Conservation (phyloP, 2,329 filamentous ascomycete species). For the Diaporthe citrichinensis region DNA sequence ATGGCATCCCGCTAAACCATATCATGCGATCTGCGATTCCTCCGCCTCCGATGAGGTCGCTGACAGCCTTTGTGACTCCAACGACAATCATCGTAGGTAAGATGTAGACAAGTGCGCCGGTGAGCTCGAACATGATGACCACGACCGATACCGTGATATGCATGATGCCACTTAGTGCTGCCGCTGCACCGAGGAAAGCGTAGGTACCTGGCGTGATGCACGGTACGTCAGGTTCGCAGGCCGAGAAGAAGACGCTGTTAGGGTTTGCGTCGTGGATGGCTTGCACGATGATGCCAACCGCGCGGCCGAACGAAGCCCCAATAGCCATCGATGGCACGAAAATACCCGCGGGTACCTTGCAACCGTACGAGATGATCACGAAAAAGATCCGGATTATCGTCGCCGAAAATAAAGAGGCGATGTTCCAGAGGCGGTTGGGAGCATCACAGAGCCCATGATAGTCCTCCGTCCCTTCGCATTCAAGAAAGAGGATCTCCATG, state of each 20-base stretch:
- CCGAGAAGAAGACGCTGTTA: conserved; percentile 84
- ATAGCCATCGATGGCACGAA: conserved; percentile 99
- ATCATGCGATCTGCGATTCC: conserved; percentile 99
- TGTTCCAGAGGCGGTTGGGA: conserved; percentile 81
- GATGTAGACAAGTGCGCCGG: conserved; percentile 96
- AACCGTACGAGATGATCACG: conserved; percentile 96
- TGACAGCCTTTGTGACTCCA: conserved; percentile 93
- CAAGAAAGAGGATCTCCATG: conserved; percentile 97
- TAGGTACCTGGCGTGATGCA: conserved; percentile 99
- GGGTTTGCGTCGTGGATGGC: conserved; percentile 89
- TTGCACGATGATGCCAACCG: conserved; percentile 95
- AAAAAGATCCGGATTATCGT: conserved; percentile 86
- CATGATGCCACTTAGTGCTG: conserved; percentile 96
- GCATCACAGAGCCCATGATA: conserved; percentile 91
- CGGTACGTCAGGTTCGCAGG: conserved; percentile 90
- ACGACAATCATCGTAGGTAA: conserved; percentile 99
- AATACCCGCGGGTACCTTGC: conserved; percentile 97
- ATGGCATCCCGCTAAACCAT: conserved; percentile 97
- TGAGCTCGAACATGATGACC: conserved; percentile 99
- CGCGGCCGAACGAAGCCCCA: conserved; percentile 92
- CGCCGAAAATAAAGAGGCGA: conserved; percentile 82
- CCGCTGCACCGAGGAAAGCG: conserved; percentile 92
- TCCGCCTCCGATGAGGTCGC: conserved; percentile 86
- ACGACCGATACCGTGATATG: conserved; percentile 97
- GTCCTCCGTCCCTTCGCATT: conserved; percentile 90